These are phyloP conservation scores for Lactarius tabidus DNA, from an alignment of 768 basidiomycete species.

Conservation along the genomic window DNA sequence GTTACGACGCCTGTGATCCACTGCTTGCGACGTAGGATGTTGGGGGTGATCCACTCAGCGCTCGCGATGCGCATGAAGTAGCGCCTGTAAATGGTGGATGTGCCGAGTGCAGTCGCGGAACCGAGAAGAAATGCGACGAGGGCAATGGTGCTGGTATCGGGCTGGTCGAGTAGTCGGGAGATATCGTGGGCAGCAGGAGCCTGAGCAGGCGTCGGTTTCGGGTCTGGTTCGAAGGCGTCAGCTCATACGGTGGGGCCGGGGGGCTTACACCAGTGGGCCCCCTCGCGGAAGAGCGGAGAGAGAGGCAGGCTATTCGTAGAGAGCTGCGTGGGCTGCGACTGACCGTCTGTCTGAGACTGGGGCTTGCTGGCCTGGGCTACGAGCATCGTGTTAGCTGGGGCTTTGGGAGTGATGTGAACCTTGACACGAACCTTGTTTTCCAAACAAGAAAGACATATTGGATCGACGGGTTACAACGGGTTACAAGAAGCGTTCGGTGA, in stretches of 20 bases:
- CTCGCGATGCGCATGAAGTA: constrained; percentile 58
- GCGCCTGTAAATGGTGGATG: constrained; percentile 39
- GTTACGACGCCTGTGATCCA: constrained; percentile 84
- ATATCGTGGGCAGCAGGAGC: background rate
- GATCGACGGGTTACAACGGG: background rate
- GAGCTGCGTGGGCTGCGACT: background rate
- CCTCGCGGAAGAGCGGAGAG: background rate
- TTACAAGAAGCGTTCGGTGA: background rate
- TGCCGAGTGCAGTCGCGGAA: constrained; percentile 35
- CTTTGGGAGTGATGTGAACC: background rate
- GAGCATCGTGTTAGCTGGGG: background rate
- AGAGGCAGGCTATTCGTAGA: background rate
- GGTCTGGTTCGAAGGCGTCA: constrained; percentile 58
- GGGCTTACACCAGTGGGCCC: background rate
- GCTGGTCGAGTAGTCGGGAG: background rate
- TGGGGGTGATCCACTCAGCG: constrained; percentile 66
- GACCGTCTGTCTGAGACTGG: background rate
- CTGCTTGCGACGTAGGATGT: constrained; percentile 49
- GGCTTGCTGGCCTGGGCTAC: background rate
- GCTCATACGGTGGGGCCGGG: constrained; percentile 8
- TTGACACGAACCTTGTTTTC: background rate
- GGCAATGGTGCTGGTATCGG: constrained; percentile 1
- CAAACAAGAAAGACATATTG: background rate
- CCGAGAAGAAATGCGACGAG: constrained; percentile 34
- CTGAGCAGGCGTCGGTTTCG: constrained; percentile 40